These are phyloP conservation scores for Lactarius vividus DNA, from an alignment of 768 basidiomycete genomes.

Conservation along the genomic window DNA sequence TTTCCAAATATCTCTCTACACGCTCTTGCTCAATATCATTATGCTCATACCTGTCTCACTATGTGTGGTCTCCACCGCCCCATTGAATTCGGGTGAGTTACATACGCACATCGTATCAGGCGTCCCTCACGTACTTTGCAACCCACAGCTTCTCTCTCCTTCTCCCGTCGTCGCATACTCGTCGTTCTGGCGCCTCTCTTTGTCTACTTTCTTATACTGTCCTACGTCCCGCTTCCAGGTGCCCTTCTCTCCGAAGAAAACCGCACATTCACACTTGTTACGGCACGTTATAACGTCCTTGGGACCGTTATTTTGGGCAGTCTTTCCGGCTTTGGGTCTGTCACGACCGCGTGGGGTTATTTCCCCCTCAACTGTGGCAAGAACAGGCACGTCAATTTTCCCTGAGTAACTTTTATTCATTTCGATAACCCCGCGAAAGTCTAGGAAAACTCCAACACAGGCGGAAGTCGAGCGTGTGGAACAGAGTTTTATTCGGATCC, in stretches of 20 bases:
- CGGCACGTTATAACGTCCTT: constrained; percentile 65
- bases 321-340: constrained; percentile 76
- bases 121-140: too few relatives aligned
- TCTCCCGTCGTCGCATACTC: constrained; percentile 15
- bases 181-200: constrained; percentile 23
- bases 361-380: constrained; percentile 43
- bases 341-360: constrained; percentile 63
- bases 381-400: not conserved
- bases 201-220: constrained; percentile 58
- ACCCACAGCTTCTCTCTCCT: constrained; percentile 2
- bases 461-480: constrained; percentile 54
- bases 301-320: constrained; percentile 78
- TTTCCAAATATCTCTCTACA: constrained; percentile 64
- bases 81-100: constrained; percentile 25
- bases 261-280: constrained; percentile 40
- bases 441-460: constrained; percentile 15
- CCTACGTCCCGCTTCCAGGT: constrained; percentile 64
- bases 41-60: constrained; percentile 63
- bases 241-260: constrained; percentile 42
- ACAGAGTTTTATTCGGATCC: constrained; percentile 55
- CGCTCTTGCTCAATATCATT: constrained; percentile 61
- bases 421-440: not conserved
- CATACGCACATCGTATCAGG: constrained; percentile 4
- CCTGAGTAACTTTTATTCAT: not conserved
- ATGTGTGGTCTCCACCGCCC: constrained; percentile 51